A percentile compares a stretch with the other conserved stretches of the same genome.
Conservation (phyloP, 2,329 filamentous ascomycete species). For the Diaporthe sp. region DNA sequence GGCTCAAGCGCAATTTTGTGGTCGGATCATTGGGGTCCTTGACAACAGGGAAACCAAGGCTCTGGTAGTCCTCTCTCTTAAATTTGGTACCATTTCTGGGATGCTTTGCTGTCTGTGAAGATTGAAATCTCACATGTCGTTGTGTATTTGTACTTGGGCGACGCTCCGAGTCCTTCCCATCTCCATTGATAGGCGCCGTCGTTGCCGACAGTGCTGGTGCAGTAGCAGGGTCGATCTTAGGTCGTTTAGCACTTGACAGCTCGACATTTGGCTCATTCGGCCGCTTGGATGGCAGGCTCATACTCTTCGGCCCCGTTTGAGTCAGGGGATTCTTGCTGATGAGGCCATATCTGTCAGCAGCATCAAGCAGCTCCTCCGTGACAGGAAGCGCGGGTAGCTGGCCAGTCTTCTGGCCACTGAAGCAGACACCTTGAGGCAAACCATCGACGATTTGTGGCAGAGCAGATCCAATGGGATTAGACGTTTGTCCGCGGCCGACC, state of each 20-base stretch:
- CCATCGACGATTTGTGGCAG: constrained; percentile 38
- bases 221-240: not conserved
- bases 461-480: not conserved
- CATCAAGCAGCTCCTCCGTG: constrained; percentile 52
- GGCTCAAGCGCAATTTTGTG: constrained; percentile 75
- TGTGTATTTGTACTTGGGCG: constrained; percentile 29
- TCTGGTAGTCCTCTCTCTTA: constrained; percentile 55
- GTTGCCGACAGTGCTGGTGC: not conserved
- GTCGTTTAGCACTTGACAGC: constrained; percentile 25
- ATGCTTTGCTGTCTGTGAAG: constrained; percentile 44
- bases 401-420: constrained; percentile 57
- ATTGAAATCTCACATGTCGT: constrained; percentile 29
- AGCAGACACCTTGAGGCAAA: constrained; percentile 53
- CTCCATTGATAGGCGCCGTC: not conserved
- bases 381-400: constrained; percentile 54
- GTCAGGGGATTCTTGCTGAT: constrained; percentile 48
- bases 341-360: constrained; percentile 55
- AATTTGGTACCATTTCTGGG: constrained; percentile 48
- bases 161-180: not conserved
- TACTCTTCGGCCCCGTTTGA: constrained; percentile 36
- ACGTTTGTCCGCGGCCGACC: not conserved
- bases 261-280: not conserved
- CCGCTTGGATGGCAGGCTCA: constrained; percentile 29
- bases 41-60: constrained; percentile 78
- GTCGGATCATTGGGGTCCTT: constrained; percentile 79